A percentile compares a stretch with the other conserved stretches of the same genome.
Conservation (phyloP, 768 basidiomycete genomes). For the Grammothele lineata region DNA sequence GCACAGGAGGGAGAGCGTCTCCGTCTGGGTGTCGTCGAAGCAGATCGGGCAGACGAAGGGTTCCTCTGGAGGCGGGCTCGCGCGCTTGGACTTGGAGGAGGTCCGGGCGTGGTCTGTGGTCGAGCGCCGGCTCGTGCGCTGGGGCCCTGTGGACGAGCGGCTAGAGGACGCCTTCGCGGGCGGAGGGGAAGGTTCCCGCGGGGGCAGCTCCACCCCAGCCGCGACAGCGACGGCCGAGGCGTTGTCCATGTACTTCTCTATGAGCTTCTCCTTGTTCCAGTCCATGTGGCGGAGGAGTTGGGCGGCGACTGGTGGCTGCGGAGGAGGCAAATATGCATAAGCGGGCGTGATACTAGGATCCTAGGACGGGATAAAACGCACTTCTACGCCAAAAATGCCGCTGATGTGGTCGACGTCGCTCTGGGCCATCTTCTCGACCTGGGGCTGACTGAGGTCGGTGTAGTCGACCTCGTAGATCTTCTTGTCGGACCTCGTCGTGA, state of each 20-base stretch:
- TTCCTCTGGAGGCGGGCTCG: constrained; percentile 29
- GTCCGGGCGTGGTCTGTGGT: constrained; percentile 22
- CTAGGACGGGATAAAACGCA: constrained; percentile 44
- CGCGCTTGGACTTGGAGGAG: constrained; percentile 24
- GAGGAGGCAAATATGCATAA: constrained; percentile 1
- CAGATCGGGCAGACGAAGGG: constrained; percentile 92
- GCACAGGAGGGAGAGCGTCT: constrained; percentile 72
- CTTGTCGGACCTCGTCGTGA: constrained; percentile 47
- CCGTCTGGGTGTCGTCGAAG: constrained; percentile 67
- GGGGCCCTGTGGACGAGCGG: constrained; percentile 29
- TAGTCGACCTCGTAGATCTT: constrained; percentile 88
- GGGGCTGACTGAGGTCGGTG: constrained; percentile 63
- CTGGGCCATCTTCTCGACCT: constrained; percentile 76
- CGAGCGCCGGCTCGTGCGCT: constrained; percentile 22
- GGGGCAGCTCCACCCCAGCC: constrained; percentile 64
- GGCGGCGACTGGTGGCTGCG: constrained; percentile 63
- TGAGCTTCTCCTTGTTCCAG: constrained; percentile 96
- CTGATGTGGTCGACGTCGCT: constrained; percentile 82
- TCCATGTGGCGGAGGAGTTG: constrained; percentile 76
- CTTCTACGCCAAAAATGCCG: constrained; percentile 85
- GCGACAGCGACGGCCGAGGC: constrained; percentile 62
- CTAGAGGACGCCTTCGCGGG: constrained; percentile 29
- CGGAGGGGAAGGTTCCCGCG: constrained; percentile 21
- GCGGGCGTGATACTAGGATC: no score
- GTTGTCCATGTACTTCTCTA: constrained; percentile 97